Base-by-base conservation (phyloP, 1,284 basidiomycete species). In the Vanrija humicola region DNA sequence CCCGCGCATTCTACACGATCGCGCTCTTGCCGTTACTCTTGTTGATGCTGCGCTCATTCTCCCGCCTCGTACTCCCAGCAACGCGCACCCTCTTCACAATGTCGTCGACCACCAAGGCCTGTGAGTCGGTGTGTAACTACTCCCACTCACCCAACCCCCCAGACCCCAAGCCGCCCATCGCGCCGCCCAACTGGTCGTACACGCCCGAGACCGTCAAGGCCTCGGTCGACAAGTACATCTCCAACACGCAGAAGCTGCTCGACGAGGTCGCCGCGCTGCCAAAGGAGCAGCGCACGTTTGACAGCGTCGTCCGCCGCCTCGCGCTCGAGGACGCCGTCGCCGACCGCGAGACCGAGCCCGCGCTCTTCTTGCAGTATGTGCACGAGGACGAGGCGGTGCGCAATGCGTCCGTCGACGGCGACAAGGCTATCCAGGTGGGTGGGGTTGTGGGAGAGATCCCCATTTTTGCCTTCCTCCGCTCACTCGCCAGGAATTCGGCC, bases 261-360 rank as follows among this genome's bases (percentile, higher is more conserved):
- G 53, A 57, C 50, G 34, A 50, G 19, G 40, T 58, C 38, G 55
- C 54, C 18, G 55, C 55, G 0, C 47, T 61, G 5, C 55, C 59
- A 23, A 47, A 55, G 59, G 55, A 48, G 18, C 43, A 61, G 55
- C 59, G 59, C 21, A 61, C 59, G 1, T 61, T 55, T 23, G 59
- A 61, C 46, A 26, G n/a, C 5, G 56, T 55, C 4, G 48, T 53
- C 8, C 59, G 59, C 38, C 56, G 48, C 44, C 43, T 58, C 40
- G 56, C 45, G 7, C 34, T 43, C 39, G 26, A 61, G 40, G 53
- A 58, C 38, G 28, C 44, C 21, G 23, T 42, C 21, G 38, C 39
- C 25, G 59, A 57, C 29, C 45, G 34, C 26, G 16, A 21, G n/a
- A 29, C 48, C 14, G 49, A 54, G 39, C 55, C 52, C 1, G 38